phyloP scores from a whole-genome alignment of 2,329 filamentous ascomycete species.

The Coniochaeta sp. region DNA sequence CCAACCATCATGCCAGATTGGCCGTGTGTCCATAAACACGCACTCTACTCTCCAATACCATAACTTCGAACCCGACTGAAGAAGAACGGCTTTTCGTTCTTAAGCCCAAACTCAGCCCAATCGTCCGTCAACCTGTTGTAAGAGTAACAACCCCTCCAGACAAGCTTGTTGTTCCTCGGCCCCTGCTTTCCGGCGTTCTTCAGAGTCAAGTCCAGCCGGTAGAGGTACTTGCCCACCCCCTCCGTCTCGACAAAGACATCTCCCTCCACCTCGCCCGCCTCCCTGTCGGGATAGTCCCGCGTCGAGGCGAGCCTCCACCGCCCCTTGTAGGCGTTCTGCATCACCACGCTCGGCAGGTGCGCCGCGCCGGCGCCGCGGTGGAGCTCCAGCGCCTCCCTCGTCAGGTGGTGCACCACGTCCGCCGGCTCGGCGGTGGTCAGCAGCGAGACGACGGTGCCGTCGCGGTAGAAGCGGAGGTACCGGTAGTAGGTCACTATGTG shows the following conservation, averaged over 20 bases:
- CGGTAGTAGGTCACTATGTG: constrained; percentile 98
- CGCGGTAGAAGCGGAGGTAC: constrained; percentile 89
- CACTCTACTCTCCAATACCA: constrained; percentile 34
- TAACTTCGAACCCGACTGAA: constrained; percentile 62
- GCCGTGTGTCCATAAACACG: neutral
- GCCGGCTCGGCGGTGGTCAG: constrained; percentile 73
- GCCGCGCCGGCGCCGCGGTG: constrained; percentile 28
- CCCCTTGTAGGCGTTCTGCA: constrained; percentile 60
- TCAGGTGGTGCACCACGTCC: constrained; percentile 83
- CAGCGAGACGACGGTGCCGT: constrained; percentile 76
- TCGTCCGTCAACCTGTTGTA: constrained; percentile 87
- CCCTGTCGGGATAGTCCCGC: constrained; percentile 21
- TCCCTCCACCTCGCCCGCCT: constrained; percentile 44
- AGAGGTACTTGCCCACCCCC: constrained; percentile 76
- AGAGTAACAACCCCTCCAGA: constrained; percentile 86
- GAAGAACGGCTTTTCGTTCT: constrained; percentile 58
- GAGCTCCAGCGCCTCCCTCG: constrained; percentile 55
- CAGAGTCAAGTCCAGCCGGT: constrained; percentile 71
- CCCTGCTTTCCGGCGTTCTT: constrained; percentile 53
- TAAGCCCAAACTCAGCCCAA: constrained; percentile 70
- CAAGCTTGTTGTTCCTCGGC: constrained; percentile 75
- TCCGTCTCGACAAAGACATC: constrained; percentile 82
- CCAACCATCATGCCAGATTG: neutral
- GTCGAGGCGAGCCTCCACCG: constrained; percentile 40
- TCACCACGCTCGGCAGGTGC: constrained; percentile 43